Evolutionary conservation across 1,284 basidiomycete genomes (phyloP).

Genomic region (Fomes fomentarius): DNA sequence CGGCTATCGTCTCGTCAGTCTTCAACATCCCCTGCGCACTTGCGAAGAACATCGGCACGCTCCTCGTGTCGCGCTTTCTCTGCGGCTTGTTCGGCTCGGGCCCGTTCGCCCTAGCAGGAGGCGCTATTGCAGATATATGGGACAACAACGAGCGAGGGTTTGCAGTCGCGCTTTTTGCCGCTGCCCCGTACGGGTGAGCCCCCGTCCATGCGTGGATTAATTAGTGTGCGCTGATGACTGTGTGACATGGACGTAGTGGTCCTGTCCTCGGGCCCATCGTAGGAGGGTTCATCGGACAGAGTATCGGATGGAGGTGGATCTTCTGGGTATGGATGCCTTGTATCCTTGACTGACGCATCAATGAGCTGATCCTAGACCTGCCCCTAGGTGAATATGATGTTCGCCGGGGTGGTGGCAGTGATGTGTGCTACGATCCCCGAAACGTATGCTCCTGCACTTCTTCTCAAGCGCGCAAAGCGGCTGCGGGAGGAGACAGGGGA

Average conservation of each 20-base stretch:
- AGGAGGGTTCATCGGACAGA: slow-evolving; percentile 49
- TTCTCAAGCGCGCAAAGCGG: slow-evolving; percentile 34
- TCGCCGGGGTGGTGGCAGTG: slow-evolving; percentile 50
- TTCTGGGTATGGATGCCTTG: too few relatives aligned
- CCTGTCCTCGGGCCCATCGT: slow-evolving; percentile 68
- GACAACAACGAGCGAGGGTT: slow-evolving; percentile 59
- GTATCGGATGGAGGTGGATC: slow-evolving; percentile 49
- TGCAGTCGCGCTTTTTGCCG: slow-evolving; percentile 64
- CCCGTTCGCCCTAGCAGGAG: slow-evolving; percentile 65
- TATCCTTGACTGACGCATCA: too few relatives aligned
- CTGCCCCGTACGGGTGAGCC: slow-evolving; percentile 67
- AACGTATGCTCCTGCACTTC: slow-evolving; percentile 61
- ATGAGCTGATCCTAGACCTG: too few relatives aligned
- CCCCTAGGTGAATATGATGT: slow-evolving; percentile 59
- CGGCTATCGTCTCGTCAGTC: too few relatives aligned
- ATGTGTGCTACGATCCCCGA: slow-evolving; percentile 49
- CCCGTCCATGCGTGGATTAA: too few relatives aligned
- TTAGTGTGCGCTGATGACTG: too few relatives aligned
- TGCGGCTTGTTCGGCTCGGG: slow-evolving; percentile 70
- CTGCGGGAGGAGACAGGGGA: slow-evolving; percentile 45
- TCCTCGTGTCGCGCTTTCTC: slow-evolving; percentile 68
- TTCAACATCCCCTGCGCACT: slow-evolving; percentile 41
- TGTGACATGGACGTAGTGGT: too few relatives aligned
- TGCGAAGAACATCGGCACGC: slow-evolving; percentile 64
- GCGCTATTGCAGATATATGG: slow-evolving; percentile 71